A percentile compares a stretch with the other conserved stretches of the same genome.
Evolutionary conservation across 495 filamentous ascomycete species (phyloP).

Genomic region (Aspergillus incahuasiensis): DNA sequence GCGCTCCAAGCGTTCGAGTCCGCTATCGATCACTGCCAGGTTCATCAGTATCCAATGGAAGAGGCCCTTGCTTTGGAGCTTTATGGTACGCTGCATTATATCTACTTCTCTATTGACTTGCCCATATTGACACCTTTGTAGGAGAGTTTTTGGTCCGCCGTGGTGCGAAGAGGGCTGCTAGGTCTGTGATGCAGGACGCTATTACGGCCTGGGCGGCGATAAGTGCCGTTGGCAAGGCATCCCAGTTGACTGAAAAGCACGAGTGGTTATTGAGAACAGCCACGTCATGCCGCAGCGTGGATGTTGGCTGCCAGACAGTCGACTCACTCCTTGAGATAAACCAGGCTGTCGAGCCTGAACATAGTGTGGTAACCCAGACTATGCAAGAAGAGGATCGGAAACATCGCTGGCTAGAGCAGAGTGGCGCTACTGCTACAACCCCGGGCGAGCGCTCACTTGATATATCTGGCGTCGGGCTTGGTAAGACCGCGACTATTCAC

Average conservation of each 20-base stretch:
- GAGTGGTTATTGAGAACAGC: constrained; percentile 67
- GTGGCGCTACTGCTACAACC: constrained; percentile 27
- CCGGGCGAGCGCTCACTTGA: constrained; percentile 35
- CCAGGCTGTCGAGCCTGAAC: constrained; percentile 52
- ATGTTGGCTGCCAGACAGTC: constrained; percentile 71
- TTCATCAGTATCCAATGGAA: constrained; percentile 72
- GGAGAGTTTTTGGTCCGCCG: constrained; percentile 70
- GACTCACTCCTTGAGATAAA: constrained; percentile 42
- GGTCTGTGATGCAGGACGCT: constrained; percentile 65
- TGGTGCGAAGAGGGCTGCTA: constrained; percentile 67
- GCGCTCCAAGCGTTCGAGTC: constrained; percentile 67
- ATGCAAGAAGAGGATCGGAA: constrained; percentile 56
- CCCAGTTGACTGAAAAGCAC: constrained; percentile 65
- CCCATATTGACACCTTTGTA: constrained; percentile 21
- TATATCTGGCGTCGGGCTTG: constrained; percentile 43
- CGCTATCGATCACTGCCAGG: constrained; percentile 72
- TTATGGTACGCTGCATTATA: constrained; percentile 29
- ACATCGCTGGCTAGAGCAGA: constrained; percentile 73
- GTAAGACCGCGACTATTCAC: constrained; percentile 13
- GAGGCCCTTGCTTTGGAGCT: constrained; percentile 78
- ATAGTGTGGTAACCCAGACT: constrained; percentile 30
- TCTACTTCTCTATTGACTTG: not conserved
- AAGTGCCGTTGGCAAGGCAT: constrained; percentile 69
- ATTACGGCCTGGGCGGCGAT: constrained; percentile 69
- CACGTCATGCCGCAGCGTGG: constrained; percentile 54